Conservation (phyloP, 1,139 yeast species). For the Pichia sp. region DNA sequence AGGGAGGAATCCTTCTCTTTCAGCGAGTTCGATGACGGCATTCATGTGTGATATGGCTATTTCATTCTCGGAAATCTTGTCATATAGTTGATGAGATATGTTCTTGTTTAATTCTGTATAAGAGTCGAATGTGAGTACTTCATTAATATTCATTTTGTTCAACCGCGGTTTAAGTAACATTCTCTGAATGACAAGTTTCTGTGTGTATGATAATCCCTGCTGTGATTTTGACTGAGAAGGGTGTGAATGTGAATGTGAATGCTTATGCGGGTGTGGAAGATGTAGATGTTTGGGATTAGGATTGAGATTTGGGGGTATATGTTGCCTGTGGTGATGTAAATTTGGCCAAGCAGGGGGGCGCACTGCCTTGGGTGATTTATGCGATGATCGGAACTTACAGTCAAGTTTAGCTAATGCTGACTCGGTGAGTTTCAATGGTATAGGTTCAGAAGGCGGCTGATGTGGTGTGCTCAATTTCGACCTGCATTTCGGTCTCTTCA, state of each 20-base stretch:
- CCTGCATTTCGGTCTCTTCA: slow-evolving; percentile 9
- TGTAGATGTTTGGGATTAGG: too few species aligned
- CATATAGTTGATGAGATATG: slow-evolving; percentile 23
- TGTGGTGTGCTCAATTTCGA: slow-evolving; percentile 1
- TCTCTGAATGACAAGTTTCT: slow-evolving; percentile 26
- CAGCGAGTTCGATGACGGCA: slow-evolving; percentile 14
- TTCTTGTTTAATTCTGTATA: slow-evolving; percentile 25
- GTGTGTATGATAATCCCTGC: slow-evolving; percentile 12
- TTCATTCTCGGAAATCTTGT: slow-evolving; percentile 8
- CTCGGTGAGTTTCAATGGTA: slow-evolving; percentile 13
- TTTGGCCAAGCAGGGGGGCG: too few species aligned
- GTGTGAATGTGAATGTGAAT: too few species aligned
- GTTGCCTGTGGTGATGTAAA: too few species aligned
- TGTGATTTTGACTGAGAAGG: too few species aligned
- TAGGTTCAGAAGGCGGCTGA: neutral
- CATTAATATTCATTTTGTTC: slow-evolving; percentile 10
- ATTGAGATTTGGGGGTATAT: too few species aligned
- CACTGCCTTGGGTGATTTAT: neutral
- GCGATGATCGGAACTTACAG: neutral
- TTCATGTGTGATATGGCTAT: slow-evolving; percentile 9
- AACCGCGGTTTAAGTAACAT: slow-evolving; percentile 23
- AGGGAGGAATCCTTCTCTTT: slow-evolving; percentile 11
- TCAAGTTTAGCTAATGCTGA: slow-evolving; percentile 20
- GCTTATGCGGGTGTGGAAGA: too few species aligned
- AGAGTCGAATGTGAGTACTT: slow-evolving; percentile 8